A percentile compares a stretch with the other conserved stretches of the same genome.
These are phyloP conservation scores for Eutrema japonicum DNA, from an alignment of 345 rosid species.

Conservation along the genomic window DNA sequence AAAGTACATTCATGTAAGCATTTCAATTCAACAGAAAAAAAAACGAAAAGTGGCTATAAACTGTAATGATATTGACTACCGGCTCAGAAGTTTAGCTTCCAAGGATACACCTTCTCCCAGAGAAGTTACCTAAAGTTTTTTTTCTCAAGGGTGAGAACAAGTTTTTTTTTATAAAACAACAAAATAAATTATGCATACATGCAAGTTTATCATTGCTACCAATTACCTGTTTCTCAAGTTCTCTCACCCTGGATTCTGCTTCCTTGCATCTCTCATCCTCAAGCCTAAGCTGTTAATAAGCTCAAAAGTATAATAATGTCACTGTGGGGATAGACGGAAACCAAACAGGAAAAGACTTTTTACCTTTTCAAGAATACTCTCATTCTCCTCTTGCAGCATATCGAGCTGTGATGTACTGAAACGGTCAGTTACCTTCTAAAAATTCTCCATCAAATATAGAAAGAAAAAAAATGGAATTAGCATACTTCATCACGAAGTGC, in stretches of 20 bases:
- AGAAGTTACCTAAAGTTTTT: conserved; percentile 70
- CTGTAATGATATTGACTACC: conserved; percentile 51
- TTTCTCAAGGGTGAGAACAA: conserved; percentile 27
- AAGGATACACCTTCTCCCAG: conserved; percentile 96
- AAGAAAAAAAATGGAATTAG: not conserved
- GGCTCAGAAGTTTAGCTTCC: conserved; percentile 91
- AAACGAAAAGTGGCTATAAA: not conserved
- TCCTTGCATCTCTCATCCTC: conserved; percentile 91
- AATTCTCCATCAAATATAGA: not conserved
- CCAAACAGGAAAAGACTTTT: conserved; percentile 9
- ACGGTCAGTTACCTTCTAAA: conserved; percentile 21
- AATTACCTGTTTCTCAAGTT: conserved; percentile 95
- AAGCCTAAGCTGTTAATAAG: conserved; percentile 67
- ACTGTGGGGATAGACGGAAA: not conserved
- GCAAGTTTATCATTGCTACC: not conserved
- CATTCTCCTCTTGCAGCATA: conserved; percentile 91
- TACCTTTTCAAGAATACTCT: conserved; percentile 69
- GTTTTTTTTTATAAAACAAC: conserved; percentile 9
- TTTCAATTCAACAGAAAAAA: not conserved
- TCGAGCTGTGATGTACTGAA: conserved; percentile 65
- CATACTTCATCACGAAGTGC: conserved; percentile 95
- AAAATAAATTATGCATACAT: conserved; percentile 21
- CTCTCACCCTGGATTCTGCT: conserved; percentile 89
- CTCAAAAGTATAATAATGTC: conserved; percentile 22
- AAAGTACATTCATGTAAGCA: conserved; percentile 29